Evolutionary conservation across 768 basidiomycete species (phyloP).

Genomic region (Russula virescens): DNA sequence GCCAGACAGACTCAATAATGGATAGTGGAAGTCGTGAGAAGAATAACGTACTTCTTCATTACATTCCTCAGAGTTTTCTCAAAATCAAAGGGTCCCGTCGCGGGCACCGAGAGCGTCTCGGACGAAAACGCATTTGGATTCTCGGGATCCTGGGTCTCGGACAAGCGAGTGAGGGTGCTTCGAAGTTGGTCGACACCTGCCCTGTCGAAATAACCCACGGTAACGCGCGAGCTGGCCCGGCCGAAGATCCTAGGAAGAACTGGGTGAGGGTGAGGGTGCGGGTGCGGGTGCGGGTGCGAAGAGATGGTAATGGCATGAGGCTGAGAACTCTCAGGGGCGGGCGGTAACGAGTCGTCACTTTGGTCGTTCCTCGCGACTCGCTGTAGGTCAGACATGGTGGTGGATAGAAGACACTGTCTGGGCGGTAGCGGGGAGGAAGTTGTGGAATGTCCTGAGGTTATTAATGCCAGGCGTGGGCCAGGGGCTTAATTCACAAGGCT

Average conservation of each 20-base stretch:
- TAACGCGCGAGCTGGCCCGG: constrained; percentile 28
- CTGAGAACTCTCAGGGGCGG: background rate
- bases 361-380: background rate
- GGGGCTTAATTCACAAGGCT: background rate
- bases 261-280: background rate
- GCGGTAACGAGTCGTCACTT: constrained; percentile 12
- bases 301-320: too few relatives aligned
- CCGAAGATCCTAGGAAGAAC: background rate
- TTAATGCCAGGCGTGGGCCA: background rate
- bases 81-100: constrained; percentile 29
- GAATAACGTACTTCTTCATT: constrained; percentile 24
- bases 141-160: background rate
- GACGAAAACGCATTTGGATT: constrained; percentile 15
- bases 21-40: background rate
- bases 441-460: background rate
- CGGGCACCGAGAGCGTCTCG: constrained; percentile 22
- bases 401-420: background rate
- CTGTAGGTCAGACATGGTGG: constrained; percentile 8
- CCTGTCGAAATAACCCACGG: constrained; percentile 50
- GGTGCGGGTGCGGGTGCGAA: background rate
- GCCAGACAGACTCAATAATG: background rate
- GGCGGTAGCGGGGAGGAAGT: background rate
- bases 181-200: constrained; percentile 41
- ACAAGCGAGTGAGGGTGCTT: constrained; percentile 32
- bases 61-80: constrained; percentile 28